A percentile compares a stretch with the other conserved stretches of the same genome.
Conservation (phyloP, 2,329 filamentous ascomycete genomes). For the Cercospora janseana region DNA sequence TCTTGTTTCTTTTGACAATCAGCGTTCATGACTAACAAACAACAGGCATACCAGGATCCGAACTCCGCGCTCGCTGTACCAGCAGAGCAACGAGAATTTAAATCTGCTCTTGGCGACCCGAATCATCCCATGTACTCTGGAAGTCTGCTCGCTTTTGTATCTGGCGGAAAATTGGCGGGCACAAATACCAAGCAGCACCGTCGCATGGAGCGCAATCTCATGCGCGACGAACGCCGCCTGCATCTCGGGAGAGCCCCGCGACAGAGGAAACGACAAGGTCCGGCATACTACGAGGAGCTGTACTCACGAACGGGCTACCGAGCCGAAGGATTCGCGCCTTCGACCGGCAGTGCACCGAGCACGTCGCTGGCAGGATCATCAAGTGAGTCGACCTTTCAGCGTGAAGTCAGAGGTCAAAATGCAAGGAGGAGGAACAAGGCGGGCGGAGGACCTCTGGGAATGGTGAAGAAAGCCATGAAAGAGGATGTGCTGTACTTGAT, state of each 20-base stretch:
- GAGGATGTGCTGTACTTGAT: slow-evolving; percentile 49
- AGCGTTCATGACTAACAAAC: no score
- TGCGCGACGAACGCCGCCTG: slow-evolving; percentile 17
- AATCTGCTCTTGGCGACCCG: slow-evolving; percentile 52
- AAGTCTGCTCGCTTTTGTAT: slow-evolving; percentile 48
- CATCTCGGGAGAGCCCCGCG: slow-evolving; percentile 16
- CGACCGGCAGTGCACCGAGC: not conserved
- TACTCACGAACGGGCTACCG: not conserved
- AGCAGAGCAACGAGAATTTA: slow-evolving; percentile 41
- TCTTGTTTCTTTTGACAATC: slow-evolving; percentile 17
- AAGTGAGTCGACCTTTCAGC: not conserved
- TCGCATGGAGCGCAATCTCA: slow-evolving; percentile 9
- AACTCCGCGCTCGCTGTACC: slow-evolving; percentile 40
- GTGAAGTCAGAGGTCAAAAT: not conserved
- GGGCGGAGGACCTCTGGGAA: slow-evolving; percentile 49
- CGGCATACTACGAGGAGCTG: slow-evolving; percentile 19
- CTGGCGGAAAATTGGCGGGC: slow-evolving; percentile 44
- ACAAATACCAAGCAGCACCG: slow-evolving; percentile 11
- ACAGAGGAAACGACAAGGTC: slow-evolving; percentile 11
- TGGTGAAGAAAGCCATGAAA: slow-evolving; percentile 20
- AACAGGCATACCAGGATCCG: slow-evolving; percentile 41
- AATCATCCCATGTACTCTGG: slow-evolving; percentile 53
- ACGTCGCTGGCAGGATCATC: not conserved
- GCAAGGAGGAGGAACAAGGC: slow-evolving; percentile 2
- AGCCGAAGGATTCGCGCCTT: not conserved